These are phyloP conservation scores for Globisporangium parvum DNA, from an alignment of 352 stramenopile genomes.

Conservation along the genomic window DNA sequence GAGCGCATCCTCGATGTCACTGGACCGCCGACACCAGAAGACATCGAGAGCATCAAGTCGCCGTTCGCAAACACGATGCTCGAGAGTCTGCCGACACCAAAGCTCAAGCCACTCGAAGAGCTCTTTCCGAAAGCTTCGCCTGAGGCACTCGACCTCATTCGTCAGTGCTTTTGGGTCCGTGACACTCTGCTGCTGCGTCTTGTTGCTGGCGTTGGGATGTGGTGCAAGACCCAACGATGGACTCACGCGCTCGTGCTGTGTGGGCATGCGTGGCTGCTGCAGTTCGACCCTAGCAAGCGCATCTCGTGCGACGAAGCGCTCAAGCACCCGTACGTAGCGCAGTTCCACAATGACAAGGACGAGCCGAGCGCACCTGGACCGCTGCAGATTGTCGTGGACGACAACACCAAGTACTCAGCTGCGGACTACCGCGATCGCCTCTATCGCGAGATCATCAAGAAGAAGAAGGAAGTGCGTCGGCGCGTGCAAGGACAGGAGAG, in stretches of 20 bases:
- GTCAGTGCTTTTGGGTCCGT: conserved; percentile 78
- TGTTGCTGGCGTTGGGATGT: background rate
- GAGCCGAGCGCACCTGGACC: conserved; percentile 71
- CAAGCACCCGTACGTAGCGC: conserved; percentile 90
- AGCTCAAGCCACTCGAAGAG: conserved; percentile 74
- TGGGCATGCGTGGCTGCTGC: background rate
- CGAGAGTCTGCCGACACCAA: conserved; percentile 79
- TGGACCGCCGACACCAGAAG: conserved; percentile 79
- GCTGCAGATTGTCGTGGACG: conserved; percentile 87
- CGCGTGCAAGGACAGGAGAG: conserved; percentile 25
- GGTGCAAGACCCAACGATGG: background rate
- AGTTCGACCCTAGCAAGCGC: conserved; percentile 91
- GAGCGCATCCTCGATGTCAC: conserved; percentile 95
- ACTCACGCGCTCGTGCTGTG: background rate
- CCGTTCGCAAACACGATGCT: conserved; percentile 93
- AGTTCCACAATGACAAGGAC: conserved; percentile 95
- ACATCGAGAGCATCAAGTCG: conserved; percentile 91
- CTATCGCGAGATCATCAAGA: conserved; percentile 92
- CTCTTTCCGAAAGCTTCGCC: conserved; percentile 84
- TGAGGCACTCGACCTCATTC: conserved; percentile 88
- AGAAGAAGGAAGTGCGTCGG: conserved; percentile 88
- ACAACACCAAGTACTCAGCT: conserved; percentile 94
- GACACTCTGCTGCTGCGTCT: background rate
- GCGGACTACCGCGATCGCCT: conserved; percentile 91
- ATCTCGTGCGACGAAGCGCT: conserved; percentile 84